phyloP scores from a whole-genome alignment of 148 eudicot species.

The Bassia scoparia region DNA sequence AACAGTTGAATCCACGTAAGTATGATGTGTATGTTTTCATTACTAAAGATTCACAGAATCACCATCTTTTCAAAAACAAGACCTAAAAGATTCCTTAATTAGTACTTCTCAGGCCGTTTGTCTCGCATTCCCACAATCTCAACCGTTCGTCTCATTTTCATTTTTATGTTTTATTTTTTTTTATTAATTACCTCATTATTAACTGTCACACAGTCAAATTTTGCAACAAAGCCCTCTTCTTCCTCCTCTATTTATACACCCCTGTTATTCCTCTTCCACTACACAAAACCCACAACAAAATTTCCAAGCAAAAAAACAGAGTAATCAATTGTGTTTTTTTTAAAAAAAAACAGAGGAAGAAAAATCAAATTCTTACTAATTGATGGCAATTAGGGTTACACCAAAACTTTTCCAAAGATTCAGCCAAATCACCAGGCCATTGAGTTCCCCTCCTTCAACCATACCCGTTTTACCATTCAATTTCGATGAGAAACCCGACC shows the following conservation, averaged over 20 bases:
- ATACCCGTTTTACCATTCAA: conserved; percentile 32
- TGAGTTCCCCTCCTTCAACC: conserved; percentile 38
- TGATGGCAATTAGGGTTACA: conserved; percentile 43
- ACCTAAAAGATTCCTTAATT: conserved; percentile 21
- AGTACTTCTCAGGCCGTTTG: neutral
- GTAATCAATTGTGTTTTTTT: no score
- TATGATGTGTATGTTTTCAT: no score
- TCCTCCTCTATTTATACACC: conserved; percentile 18
- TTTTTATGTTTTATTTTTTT: no score
- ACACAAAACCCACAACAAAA: conserved; percentile 9
- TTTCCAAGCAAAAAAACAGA: no score
- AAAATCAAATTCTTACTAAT: neutral
- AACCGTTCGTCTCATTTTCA: neutral
- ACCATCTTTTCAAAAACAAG: neutral
- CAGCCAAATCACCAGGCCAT: conserved; percentile 29
- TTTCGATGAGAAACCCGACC: conserved; percentile 26
- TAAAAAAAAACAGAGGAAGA: conserved; percentile 3
- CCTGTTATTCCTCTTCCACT: conserved; percentile 4
- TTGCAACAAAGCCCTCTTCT: neutral
- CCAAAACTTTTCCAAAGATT: conserved; percentile 35
- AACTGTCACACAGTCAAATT: neutral
- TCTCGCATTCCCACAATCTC: conserved; percentile 12
- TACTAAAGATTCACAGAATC: conserved; percentile 13
- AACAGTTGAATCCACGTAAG: no score
- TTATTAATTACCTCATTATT: neutral